Evolutionary conservation across 164 flowering plant species (phyloP), one percentile per base, ranked within the genome.

Genomic region (Pachysandra terminalis): DNA sequence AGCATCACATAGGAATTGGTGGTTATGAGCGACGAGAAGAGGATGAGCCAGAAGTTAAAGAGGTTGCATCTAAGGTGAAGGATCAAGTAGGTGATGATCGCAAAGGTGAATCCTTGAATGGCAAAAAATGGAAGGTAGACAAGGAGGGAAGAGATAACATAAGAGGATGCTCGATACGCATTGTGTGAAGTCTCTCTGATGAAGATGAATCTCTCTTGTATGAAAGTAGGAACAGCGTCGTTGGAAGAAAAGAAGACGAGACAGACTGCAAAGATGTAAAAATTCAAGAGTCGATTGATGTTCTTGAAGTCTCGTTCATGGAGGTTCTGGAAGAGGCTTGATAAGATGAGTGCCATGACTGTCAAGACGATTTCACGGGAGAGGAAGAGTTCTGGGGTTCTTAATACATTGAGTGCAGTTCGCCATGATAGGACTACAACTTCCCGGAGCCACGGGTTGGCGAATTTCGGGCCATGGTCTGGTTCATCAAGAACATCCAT

Each of bases 361-460:
- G 80, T 37, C 63, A 89, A 63, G 21, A 89, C 90, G 1, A 89
- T 83, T 73, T 87, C 96, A 14, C 89, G 80, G 0, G 92, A 89
- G 48, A 87, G 86, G 74, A 89, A 89, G 25, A 89, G 90, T 63
- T 89, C 96, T 5, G 96, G 96, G 5, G 96, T 89, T 0, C 96
- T 79, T 16, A 89, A 41, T 56, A 89, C 89, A 41, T 86, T 89
- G 22, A 89, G 85, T 2, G 68, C 67, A 0, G 84, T 87, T 9
- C 92, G 75, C 88, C 90, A 84, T 41, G 90, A 87, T 35, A 89
- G 89, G 53, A 89, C 87, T 7, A 62, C 77, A 24, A 90, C 87
- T 66, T 90, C 96, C 15, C 96, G 89, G n/a, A 85, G 77, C 90
- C 90, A 89, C 15, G 92, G 90, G 61, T 89, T 89, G n/a, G 89